Evolutionary conservation across 1,284 basidiomycete species (phyloP).

Genomic region (Nidula niveotomentosa): DNA sequence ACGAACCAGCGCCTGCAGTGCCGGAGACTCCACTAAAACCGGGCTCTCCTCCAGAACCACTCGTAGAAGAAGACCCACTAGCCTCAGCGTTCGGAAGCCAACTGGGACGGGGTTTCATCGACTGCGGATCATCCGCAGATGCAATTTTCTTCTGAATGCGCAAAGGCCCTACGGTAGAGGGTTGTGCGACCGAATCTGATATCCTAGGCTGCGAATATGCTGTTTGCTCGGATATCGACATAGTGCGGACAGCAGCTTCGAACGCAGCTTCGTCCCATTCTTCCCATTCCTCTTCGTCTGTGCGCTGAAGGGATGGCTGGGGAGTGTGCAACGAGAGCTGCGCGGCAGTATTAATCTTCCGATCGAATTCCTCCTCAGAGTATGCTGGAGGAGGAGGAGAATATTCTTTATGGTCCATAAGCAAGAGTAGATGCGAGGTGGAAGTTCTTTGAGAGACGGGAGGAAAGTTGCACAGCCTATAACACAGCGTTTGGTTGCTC

Average conservation of each 20-base stretch:
- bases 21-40: too few relatives aligned
- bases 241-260: slow-evolving; percentile 10
- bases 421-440: too few relatives aligned
- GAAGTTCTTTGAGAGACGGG: too few relatives aligned
- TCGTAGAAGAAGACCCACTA: too few relatives aligned
- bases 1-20: too few relatives aligned
- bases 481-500: too few relatives aligned
- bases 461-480: too few relatives aligned
- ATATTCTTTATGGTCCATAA: slow-evolving; percentile 23
- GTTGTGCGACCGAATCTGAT: too few relatives aligned
- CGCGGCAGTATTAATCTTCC: slow-evolving; percentile 45
- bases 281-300: slow-evolving; percentile 45
- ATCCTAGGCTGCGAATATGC: slow-evolving; percentile 15
- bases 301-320: slow-evolving; percentile 20
- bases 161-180: slow-evolving; percentile 20
- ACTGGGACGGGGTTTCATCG: slow-evolving; percentile 23
- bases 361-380: slow-evolving; percentile 54
- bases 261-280: slow-evolving; percentile 41
- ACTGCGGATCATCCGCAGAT: slow-evolving; percentile 1
- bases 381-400: slow-evolving; percentile 50
- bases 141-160: slow-evolving; percentile 29
- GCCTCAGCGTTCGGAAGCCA: slow-evolving; percentile 17
- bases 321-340: slow-evolving; percentile 34
- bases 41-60: too few relatives aligned
- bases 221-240: slow-evolving; percentile 13